Evolutionary conservation across 2,329 filamentous ascomycete species (phyloP).

Genomic region (Coccinonectria pachysandricola): DNA sequence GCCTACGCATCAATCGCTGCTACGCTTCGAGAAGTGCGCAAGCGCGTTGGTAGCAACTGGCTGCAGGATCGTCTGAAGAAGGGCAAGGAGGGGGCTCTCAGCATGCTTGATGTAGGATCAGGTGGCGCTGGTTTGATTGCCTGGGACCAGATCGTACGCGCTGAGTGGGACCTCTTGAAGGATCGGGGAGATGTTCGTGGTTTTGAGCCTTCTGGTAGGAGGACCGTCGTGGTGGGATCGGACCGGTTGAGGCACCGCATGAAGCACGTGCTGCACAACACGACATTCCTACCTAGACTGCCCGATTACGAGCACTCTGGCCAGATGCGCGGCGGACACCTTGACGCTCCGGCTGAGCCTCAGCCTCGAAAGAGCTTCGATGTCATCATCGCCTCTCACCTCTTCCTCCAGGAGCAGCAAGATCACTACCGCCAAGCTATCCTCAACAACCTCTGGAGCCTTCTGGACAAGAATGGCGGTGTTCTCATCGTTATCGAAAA

Average conservation of each 20-base stretch:
- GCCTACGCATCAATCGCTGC: conserved; percentile 59
- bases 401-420: conserved; percentile 65
- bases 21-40: conserved; percentile 62
- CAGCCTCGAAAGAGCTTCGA: conserved; percentile 71
- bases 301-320: conserved; percentile 70
- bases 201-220: conserved; percentile 52
- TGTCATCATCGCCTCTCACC: conserved; percentile 80
- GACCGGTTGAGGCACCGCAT: conserved; percentile 64
- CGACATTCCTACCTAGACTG: conserved; percentile 83
- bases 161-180: conserved; percentile 68
- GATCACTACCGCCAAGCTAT: conserved; percentile 68
- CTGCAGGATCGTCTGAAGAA: conserved; percentile 51
- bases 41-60: conserved; percentile 62
- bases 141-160: conserved; percentile 66
- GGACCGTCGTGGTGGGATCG: conserved; percentile 71
- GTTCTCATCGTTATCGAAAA: conserved; percentile 85
- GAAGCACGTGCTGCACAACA: conserved; percentile 71
- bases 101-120: conserved; percentile 64
- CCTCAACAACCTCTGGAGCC: conserved; percentile 80
- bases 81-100: conserved; percentile 41
- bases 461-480: conserved; percentile 75
- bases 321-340: conserved; percentile 44
- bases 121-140: conserved; percentile 65
- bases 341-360: conserved; percentile 46
- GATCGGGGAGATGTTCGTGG: conserved; percentile 35